Base-by-base conservation (phyloP, 192 early-diverging fungal species). In the Backusella mclennaniae region DNA sequence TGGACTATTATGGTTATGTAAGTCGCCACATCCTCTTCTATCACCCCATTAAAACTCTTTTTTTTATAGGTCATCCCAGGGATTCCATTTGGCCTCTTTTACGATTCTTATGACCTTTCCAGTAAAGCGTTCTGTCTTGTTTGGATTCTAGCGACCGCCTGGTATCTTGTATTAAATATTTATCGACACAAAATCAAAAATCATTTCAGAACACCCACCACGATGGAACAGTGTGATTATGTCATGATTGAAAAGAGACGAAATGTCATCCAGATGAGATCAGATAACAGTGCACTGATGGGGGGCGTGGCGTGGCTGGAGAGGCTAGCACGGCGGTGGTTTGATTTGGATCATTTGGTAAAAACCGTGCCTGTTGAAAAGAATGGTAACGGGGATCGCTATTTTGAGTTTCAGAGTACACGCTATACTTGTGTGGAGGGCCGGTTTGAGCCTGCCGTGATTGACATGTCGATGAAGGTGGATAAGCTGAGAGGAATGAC, bases 391-490 rank as follows among this genome's bases (percentile, higher is more conserved):
- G 82, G 84, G 2, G 79, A 85, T 68, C 77, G 76, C 17, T 94
- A 87, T 75, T 90, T 94, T 77, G 87, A 89, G 36, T 90, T 85
- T 80, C 89, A 92, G 73, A 91, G 89, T 76, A 88, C 89, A 9
- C 90, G 93, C 35, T 94, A 92, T 73, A 87, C 90, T 2, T 90
- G 82, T 0, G 35, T 73, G 0, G 21, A 69, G 14, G 67, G 53
- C 23, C 74, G 44, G 23, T 94, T 92, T 81, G 79, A 84, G 73
- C 89, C 90, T 5, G 87, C 78, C 73, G 44, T 69, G 23, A 87
- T 88, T 73, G 71, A 80, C 15, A 77, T 93, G 9, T 87, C 89
- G 35, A 73, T 76, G 21, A 86, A 77, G 38, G 78, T 85, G 73
- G 35, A 80, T 38, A 67, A 67, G n/a, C 46, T 85, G 1, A 17